Conservation (phyloP, 2,329 filamentous ascomycete genomes). For the Colletotrichum scovillei region DNA sequence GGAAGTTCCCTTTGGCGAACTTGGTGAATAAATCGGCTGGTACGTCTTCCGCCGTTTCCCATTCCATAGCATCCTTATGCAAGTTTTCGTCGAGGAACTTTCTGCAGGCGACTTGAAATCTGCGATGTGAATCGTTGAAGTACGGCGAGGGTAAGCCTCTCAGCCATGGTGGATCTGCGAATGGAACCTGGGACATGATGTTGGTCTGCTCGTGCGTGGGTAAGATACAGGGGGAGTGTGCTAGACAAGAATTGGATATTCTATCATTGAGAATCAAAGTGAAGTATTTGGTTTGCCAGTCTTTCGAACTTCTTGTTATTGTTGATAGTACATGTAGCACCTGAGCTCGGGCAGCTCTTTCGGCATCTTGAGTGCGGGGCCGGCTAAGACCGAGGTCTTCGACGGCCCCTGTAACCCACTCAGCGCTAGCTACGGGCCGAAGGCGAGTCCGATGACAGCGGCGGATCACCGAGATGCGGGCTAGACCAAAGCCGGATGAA, state of each 20-base stretch:
- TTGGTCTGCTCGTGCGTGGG: too few relatives aligned
- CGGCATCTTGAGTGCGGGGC: not conserved
- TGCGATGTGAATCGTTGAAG: not conserved
- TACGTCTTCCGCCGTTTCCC: not conserved
- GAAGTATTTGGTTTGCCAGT: not conserved
- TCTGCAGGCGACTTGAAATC: not conserved
- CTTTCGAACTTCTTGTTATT: not conserved
- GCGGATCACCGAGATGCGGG: not conserved
- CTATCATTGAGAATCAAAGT: too few relatives aligned
- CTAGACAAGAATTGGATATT: too few relatives aligned
- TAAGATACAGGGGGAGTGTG: too few relatives aligned
- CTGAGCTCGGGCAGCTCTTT: not conserved
- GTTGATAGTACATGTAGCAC: not conserved
- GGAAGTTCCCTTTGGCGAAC: not conserved
- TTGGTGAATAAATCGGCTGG: not conserved
- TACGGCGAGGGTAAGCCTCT: not conserved
- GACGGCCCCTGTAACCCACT: not conserved
- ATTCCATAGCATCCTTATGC: not conserved
- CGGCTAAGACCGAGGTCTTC: not conserved
- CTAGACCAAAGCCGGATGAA: not conserved
- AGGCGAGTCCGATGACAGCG: not conserved
- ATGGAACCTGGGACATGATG: not conserved
- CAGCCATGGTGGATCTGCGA: not conserved
- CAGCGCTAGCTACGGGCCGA: not conserved
- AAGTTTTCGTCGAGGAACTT: not conserved